Evolutionary conservation across 129 eudicot genomes (phyloP).

Genomic region (Artemisia argyi): DNA sequence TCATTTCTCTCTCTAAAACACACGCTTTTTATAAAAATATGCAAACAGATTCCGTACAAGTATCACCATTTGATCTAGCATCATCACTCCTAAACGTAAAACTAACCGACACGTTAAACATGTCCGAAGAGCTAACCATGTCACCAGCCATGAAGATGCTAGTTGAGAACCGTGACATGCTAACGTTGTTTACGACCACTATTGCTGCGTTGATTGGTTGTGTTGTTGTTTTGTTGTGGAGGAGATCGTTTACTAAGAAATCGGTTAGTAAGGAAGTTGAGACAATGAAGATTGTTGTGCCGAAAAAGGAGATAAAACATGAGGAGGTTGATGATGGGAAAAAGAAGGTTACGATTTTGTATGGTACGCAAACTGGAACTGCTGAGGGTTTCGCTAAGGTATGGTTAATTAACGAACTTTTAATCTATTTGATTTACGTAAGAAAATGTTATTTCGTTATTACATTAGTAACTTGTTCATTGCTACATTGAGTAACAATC

Average conservation of each 20-base stretch:
- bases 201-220: slow-evolving; percentile 72
- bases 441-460: too few species aligned
- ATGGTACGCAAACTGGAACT: slow-evolving; percentile 93
- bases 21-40: slow-evolving; percentile 15
- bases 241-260: slow-evolving; percentile 53
- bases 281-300: slow-evolving; percentile 32
- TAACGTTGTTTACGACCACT: slow-evolving; percentile 66
- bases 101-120: slow-evolving; percentile 35
- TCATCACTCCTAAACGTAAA: slow-evolving; percentile 57
- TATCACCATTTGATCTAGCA: slow-evolving; percentile 70
- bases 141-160: slow-evolving; percentile 34
- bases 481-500: too few species aligned
- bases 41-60: slow-evolving; percentile 63
- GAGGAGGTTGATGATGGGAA: slow-evolving; percentile 84
- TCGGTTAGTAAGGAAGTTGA: slow-evolving; percentile 25
- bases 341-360: slow-evolving; percentile 74
- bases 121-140: slow-evolving; percentile 35
- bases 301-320: slow-evolving; percentile 42
- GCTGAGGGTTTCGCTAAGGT: slow-evolving; percentile 99
- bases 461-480: too few species aligned
- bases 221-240: slow-evolving; percentile 57
- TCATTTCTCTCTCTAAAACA: neutral
- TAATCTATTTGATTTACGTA: too few species aligned
- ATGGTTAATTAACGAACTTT: too few species aligned
- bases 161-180: slow-evolving; percentile 47